These are phyloP conservation scores for Cryptosporidium canis DNA, from an alignment of 169 alveolate genomes.

Conservation along the genomic window DNA sequence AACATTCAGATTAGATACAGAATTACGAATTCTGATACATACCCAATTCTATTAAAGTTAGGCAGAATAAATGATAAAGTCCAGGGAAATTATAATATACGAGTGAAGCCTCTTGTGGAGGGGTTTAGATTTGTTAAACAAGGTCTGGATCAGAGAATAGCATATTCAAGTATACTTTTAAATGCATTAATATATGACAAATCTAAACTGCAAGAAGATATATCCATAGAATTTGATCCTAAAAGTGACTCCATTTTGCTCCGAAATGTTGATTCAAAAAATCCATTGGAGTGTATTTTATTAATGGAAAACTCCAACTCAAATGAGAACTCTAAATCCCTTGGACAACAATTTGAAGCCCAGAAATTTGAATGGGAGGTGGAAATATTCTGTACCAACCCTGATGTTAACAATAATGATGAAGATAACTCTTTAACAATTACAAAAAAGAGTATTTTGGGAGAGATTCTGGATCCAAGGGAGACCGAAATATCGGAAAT, in stretches of 20 bases:
- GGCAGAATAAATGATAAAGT: slow-evolving; percentile 33
- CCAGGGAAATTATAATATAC: background rate
- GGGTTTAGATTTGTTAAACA: slow-evolving; percentile 1
- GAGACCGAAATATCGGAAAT: slow-evolving; percentile 48
- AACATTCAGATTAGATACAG: slow-evolving; percentile 29
- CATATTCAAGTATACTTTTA: slow-evolving; percentile 20
- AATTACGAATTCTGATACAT: slow-evolving; percentile 10
- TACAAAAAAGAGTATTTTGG: slow-evolving; percentile 10
- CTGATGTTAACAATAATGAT: background rate
- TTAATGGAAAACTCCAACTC: background rate
- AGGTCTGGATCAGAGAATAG: slow-evolving; percentile 23
- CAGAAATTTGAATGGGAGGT: slow-evolving; percentile 34
- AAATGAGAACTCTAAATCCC: background rate
- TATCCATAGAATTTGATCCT: background rate
- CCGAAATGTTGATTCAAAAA: background rate
- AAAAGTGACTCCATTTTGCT: slow-evolving; percentile 20
- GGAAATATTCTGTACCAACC: background rate
- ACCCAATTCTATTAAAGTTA: slow-evolving; percentile 14
- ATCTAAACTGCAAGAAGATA: slow-evolving; percentile 14
- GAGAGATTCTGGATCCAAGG: slow-evolving; percentile 50
- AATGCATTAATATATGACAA: slow-evolving; percentile 36
- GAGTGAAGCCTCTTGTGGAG: slow-evolving; percentile 6
- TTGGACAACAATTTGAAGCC: background rate
- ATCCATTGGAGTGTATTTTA: slow-evolving; percentile 45
- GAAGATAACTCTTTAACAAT: background rate